Conservation (phyloP, 2,329 filamentous ascomycete species). For the Shiraia bambusicola region DNA sequence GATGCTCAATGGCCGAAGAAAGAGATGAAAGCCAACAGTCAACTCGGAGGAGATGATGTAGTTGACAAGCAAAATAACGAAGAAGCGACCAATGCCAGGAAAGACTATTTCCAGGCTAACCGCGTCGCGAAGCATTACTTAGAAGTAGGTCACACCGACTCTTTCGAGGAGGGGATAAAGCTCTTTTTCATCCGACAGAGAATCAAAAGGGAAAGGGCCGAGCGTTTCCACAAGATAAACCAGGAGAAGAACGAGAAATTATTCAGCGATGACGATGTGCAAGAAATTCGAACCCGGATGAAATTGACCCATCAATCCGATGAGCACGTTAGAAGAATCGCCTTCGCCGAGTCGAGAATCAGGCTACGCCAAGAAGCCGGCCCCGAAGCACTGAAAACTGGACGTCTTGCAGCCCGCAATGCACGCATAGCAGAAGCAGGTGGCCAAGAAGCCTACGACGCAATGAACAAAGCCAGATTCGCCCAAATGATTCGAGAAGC, state of each 20-base stretch:
- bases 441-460: conserved; percentile 11
- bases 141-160: conserved; percentile 21
- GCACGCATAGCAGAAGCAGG: conserved; percentile 14
- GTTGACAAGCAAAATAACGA: too few relatives aligned
- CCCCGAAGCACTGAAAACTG: conserved; percentile 22
- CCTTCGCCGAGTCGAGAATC: conserved; percentile 16
- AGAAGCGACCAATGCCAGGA: conserved; percentile 10
- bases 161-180: conserved; percentile 25
- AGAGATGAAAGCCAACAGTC: conserved; percentile 15
- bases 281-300: conserved; percentile 12
- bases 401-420: conserved; percentile 7
- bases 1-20: conserved; percentile 36
- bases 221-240: conserved; percentile 6
- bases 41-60: too few relatives aligned
- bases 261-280: conserved; percentile 14
- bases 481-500: conserved; percentile 19
- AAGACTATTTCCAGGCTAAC: conserved; percentile 19
- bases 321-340: conserved; percentile 8
- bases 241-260: conserved; percentile 12
- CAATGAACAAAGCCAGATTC: conserved; percentile 11
- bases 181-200: conserved; percentile 25
- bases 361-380: conserved; percentile 17
- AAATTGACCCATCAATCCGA: conserved; percentile 14
- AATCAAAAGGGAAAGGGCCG: conserved; percentile 14
- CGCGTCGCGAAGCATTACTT: conserved; percentile 23